Base-by-base conservation (phyloP, 1,139 yeast genomes). In the Debaryomyces fabryi region DNA sequence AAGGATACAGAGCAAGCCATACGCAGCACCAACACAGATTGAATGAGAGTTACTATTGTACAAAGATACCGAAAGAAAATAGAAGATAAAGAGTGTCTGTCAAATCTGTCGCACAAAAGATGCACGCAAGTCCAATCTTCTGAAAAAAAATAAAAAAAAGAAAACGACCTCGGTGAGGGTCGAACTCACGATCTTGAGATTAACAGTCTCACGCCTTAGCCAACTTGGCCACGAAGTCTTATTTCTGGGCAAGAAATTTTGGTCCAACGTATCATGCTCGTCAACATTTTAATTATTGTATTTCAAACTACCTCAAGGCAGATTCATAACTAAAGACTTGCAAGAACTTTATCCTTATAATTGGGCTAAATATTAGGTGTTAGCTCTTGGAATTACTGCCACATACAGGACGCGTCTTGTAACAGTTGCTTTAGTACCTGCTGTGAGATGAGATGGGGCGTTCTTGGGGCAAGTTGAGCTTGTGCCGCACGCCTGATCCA, bases 191-290 rank as follows among this genome's bases (percentile, higher is more conserved):
- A 67, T 67, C 71, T 68, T 64, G 65, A 60, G 72, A 68, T 68
- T 68, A 68, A 67, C 72, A 68, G 72, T 68, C 72, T 59, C 64
- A 68, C 72, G 73, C 73, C 73, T 68, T 68, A 68, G 59, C 72
- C 72, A 68, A 57, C 72, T 68, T 68, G 73, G 72, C 72, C 72
- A 68, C 72, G 72, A 59, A 68, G 71, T 65, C 72, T 1, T 44
- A 20, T 44, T 21, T 33, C 30, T 15, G 30, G 30, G 40, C 30
- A 13, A 35, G 7, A 7, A 20, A 12, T 18, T 13, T 15, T 12
- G 1, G 12, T 32, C 21, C 6, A 32, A 32, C n/a, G 2, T 32
- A 2, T 15, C 30, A 27, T 27, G 13, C 12, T 27, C 12, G 13
- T 27, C 10, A 10, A 3, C 3, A 24, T 24, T 9, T 24, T 7